Percentiles rank a stretch among this genome's conserved stretches.
phyloP scores from a whole-genome alignment of 2,329 filamentous ascomycete species.

The Taxawa tesnikishii region DNA sequence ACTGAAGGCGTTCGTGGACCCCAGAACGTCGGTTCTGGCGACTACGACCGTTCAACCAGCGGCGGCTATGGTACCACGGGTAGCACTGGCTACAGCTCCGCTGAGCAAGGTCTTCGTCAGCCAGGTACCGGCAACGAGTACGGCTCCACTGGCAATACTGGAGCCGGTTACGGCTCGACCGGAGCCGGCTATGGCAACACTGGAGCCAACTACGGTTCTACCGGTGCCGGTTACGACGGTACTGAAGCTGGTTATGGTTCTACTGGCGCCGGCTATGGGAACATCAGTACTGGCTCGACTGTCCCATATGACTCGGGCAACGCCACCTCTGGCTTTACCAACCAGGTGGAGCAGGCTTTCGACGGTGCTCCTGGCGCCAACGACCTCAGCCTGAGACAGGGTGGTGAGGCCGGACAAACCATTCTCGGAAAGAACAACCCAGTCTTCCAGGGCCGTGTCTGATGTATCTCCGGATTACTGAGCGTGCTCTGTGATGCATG shows the following conservation, averaged over 20 bases:
- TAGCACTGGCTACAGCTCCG: conserved; percentile 3
- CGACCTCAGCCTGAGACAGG: neutral
- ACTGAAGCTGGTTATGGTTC: conserved; percentile 4
- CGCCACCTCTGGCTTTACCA: conserved; percentile 21
- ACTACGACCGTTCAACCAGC: neutral
- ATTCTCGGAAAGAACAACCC: conserved; percentile 30
- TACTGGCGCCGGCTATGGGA: conserved; percentile 11
- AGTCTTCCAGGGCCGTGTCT: conserved; percentile 26
- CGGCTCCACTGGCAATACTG: conserved; percentile 4
- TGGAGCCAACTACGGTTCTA: conserved; percentile 7
- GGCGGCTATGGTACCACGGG: conserved; percentile 3
- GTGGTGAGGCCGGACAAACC: conserved; percentile 20
- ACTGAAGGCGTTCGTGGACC: conserved; percentile 20
- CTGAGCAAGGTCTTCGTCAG: conserved; percentile 7
- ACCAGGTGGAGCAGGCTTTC: conserved; percentile 33
- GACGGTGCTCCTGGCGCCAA: conserved; percentile 1
- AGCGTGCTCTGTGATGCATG: too few species aligned
- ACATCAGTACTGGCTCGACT: conserved; percentile 7
- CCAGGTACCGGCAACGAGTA: too few species aligned
- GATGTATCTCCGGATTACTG: too few species aligned
- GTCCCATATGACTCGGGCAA: conserved; percentile 9
- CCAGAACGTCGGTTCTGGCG: conserved; percentile 4
- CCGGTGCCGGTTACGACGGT: conserved; percentile 5
- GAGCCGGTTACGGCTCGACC: conserved; percentile 5
- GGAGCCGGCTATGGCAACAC: conserved; percentile 9